Evolutionary conservation across 371 early-diverging fungal genomes (phyloP), one percentile per base, ranked within the genome.

Genomic region (Encephalitozoon hellem): DNA sequence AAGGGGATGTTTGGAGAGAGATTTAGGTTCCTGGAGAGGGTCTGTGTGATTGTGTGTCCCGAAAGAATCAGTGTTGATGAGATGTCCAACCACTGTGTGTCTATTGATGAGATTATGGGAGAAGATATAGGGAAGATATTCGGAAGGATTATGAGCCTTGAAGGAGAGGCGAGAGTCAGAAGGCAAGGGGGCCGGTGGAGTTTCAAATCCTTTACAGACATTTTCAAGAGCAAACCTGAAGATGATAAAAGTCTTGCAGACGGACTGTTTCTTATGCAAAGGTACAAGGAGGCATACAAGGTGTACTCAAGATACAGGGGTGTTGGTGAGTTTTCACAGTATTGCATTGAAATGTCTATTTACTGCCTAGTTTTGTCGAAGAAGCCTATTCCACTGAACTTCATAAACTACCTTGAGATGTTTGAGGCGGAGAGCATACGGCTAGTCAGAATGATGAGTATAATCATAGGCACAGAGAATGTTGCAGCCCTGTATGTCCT

Each of bases 231-330:
- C 34, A 26, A 59, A 41, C 55, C 65, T 25, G 54, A 39, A 21
- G 25, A 53, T 1, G 65, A 74, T 30, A 74, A 65, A 53, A 45
- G 54, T 1, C 18, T 53, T 53, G 74, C 66, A n/a, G 74, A 74
- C 38, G 34, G 52, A 4, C 32, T 53, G 51, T 74, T 74, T 67
- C n/a, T 74, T 18, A 9, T 18, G 12, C 25, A 53, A 52, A 67
- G 67, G 42, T 74, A 74, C 66, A 38, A 45, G n/a, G 67, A 74
- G 18, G 74, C 74, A 12, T 74, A 54, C 18, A 74, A 67, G 43
- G 38, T 74, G 9, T 74, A 74, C 32, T 53, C 39, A 12, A 67
- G 54, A 41, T 74, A 66, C 54, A 45, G 26, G 2, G 28, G 18
- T 15, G 23, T 6, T 8, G 55, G 51, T 26, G 74, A 74, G 39